phyloP scores from a whole-genome alignment of 1,284 basidiomycete genomes.

The Ganoderma boninense region DNA sequence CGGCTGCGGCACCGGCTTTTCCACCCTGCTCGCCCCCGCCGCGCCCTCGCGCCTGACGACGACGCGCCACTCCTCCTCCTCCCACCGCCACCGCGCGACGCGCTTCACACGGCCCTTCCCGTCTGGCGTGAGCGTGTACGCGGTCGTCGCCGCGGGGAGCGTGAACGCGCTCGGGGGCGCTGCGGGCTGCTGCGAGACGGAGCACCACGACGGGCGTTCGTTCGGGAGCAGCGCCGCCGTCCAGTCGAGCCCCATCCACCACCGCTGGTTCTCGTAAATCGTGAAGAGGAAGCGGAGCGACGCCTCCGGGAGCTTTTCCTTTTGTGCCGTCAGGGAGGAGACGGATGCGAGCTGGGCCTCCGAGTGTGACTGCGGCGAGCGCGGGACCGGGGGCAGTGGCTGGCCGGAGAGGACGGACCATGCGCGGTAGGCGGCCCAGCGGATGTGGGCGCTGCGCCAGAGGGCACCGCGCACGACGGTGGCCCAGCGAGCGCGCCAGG shows the following conservation, averaged over 20 bases:
- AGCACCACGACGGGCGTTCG: conserved; percentile 92
- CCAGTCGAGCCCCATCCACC: conserved; percentile 94
- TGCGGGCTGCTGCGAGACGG: conserved; percentile 61
- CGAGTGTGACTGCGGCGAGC: conserved; percentile 34
- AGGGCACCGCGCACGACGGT: conserved; percentile 59
- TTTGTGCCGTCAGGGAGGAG: not conserved
- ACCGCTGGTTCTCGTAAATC: conserved; percentile 93
- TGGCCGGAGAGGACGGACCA: conserved; percentile 62
- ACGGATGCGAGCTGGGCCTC: conserved; percentile 42
- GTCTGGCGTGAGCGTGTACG: conserved; percentile 61
- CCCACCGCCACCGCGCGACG: conserved; percentile 85
- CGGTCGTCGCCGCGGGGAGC: conserved; percentile 58
- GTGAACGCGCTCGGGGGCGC: conserved; percentile 72
- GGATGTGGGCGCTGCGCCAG: conserved; percentile 72
- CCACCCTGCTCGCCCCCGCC: conserved; percentile 57
- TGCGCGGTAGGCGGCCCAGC: conserved; percentile 60
- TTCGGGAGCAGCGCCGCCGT: conserved; percentile 91
- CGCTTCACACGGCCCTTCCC: conserved; percentile 65
- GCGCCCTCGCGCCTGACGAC: conserved; percentile 65
- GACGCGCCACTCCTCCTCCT: conserved; percentile 88
- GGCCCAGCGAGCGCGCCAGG: conserved; percentile 74
- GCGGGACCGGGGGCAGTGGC: conserved; percentile 50
- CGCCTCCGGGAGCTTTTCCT: conserved; percentile 29
- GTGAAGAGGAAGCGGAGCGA: conserved; percentile 84
- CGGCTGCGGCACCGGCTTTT: conserved; percentile 60